phyloP scores from a whole-genome alignment of 495 filamentous ascomycete genomes.

The Aspergillus ellipticus region DNA sequence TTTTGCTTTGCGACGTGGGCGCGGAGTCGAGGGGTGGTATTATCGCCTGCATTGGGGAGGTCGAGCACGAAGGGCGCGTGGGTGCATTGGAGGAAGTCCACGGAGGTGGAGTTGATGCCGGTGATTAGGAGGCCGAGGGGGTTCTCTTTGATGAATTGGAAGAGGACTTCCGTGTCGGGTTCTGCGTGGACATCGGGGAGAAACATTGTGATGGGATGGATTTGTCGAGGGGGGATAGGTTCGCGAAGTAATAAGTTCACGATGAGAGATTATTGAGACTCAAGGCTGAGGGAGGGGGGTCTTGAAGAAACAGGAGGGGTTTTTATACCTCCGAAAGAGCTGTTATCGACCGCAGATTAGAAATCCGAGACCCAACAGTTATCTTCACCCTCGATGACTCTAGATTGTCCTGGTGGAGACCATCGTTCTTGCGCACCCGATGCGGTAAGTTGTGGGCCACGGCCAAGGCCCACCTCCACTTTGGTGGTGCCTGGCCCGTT shows the following conservation, averaged over 20 bases:
- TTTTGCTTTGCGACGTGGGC: constrained; percentile 54
- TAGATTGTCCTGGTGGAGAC: neutral
- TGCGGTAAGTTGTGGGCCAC: neutral
- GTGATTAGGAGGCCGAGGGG: constrained; percentile 54
- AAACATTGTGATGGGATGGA: constrained; percentile 1
- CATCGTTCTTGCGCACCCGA: neutral
- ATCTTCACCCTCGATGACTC: neutral
- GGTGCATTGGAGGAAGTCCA: constrained; percentile 13
- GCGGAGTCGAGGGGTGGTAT: constrained; percentile 32
- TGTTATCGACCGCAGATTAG: too few species aligned
- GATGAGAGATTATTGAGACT: neutral
- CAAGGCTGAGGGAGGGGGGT: too few species aligned
- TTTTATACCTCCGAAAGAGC: too few species aligned
- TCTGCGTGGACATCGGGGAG: constrained; percentile 1
- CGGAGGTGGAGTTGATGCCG: constrained; percentile 34
- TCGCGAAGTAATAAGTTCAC: neutral
- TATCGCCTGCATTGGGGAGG: constrained; percentile 44
- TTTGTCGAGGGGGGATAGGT: too few species aligned
- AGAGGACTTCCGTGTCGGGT: neutral
- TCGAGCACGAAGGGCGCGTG: constrained; percentile 47
- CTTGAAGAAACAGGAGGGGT: too few species aligned
- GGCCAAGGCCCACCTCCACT: too few species aligned
- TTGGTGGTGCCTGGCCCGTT: too few species aligned
- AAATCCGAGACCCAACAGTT: too few species aligned
- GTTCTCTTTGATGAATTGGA: constrained; percentile 43